Percentiles rank a stretch among this genome's conserved stretches.
phyloP scores from a whole-genome alignment of 352 stramenopile species.

The Peronospora farinosa region DNA sequence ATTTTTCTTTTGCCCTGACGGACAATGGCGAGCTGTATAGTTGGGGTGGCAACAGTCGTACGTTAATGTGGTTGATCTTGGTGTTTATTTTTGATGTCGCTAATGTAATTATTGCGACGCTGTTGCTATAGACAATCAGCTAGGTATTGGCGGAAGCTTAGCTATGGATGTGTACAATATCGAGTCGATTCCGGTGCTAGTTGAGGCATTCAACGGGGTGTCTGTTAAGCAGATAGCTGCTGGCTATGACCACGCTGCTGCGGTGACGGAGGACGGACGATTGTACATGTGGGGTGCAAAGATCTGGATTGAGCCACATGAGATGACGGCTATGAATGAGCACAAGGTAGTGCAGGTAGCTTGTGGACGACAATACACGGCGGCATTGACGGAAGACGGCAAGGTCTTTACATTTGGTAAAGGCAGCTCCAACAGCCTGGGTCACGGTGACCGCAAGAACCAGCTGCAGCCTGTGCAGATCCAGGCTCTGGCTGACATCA shows the following conservation, averaged over 20 bases:
- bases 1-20: constrained; percentile 86
- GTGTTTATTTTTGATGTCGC: background rate
- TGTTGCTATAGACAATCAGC: constrained; percentile 65
- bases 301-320: constrained; percentile 89
- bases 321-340: constrained; percentile 74
- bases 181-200: constrained; percentile 86
- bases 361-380: constrained; percentile 81
- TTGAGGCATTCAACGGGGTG: constrained; percentile 65
- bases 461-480: constrained; percentile 84
- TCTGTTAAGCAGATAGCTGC: constrained; percentile 86
- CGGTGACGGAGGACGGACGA: constrained; percentile 67
- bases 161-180: constrained; percentile 92
- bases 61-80: constrained; percentile 18
- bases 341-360: constrained; percentile 75
- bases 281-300: constrained; percentile 86
- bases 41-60: constrained; percentile 90
- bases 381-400: constrained; percentile 63
- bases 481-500: constrained; percentile 44
- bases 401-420: constrained; percentile 87
- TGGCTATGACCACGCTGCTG: constrained; percentile 89
- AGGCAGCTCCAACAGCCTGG: constrained; percentile 81
- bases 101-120: constrained; percentile 8
- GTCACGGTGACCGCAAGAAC: constrained; percentile 85
- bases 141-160: constrained; percentile 84
- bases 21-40: constrained; percentile 81